These are phyloP conservation scores for Colletotrichum incanum DNA, from an alignment of 2,329 filamentous ascomycete species.

Conservation along the genomic window DNA sequence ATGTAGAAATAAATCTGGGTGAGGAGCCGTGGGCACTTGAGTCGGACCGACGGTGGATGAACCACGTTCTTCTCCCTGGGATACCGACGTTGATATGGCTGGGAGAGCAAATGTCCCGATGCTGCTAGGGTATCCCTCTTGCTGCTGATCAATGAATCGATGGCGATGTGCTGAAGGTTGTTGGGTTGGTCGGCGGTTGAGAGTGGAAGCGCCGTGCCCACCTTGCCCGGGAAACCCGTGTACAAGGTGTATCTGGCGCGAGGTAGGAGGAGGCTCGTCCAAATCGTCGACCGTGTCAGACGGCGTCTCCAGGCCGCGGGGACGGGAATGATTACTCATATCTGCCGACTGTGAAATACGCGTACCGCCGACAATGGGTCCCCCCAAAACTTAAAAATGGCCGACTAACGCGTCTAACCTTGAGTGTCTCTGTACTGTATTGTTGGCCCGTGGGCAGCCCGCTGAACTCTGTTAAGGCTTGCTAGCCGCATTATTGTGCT, in stretches of 20 bases:
- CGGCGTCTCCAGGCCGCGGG: conserved; percentile 31
- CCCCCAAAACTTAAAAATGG: conserved; percentile 13
- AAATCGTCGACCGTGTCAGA: conserved; percentile 27
- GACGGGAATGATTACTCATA: conserved; percentile 41
- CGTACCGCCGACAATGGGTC: background rate
- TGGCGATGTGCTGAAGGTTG: conserved; percentile 6
- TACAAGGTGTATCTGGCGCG: conserved; percentile 7
- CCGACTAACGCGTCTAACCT: conserved; percentile 37
- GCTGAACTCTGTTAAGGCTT: conserved; percentile 16
- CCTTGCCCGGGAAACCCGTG: background rate
- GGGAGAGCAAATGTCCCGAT: conserved; percentile 3
- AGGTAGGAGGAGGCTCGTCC: conserved; percentile 24
- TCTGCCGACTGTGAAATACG: conserved; percentile 21
- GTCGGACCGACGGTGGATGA: background rate
- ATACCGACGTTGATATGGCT: background rate
- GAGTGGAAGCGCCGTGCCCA: background rate
- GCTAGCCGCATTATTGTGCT: conserved; percentile 15
- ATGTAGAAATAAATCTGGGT: background rate
- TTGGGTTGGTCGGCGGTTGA: conserved; percentile 6
- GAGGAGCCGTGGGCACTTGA: background rate
- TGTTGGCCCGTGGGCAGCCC: background rate
- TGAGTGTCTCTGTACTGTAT: background rate
- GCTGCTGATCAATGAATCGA: conserved; percentile 12
- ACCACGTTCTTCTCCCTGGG: conserved; percentile 10
- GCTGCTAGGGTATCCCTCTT: background rate